Base-by-base conservation (phyloP, 108 stramenopile genomes). In the Thalassiosira profunda region DNA sequence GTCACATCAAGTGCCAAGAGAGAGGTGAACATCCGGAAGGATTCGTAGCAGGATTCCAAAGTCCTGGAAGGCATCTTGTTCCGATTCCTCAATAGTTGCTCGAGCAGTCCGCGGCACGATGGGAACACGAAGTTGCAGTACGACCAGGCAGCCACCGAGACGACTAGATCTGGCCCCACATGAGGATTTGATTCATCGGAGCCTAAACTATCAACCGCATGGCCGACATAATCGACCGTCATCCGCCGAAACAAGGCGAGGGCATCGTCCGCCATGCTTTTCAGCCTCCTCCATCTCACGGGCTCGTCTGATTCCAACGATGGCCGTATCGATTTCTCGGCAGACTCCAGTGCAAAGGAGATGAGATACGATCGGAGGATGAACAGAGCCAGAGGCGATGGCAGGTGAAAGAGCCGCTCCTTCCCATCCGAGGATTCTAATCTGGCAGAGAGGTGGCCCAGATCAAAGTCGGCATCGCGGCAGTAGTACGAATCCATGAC, bases 211-310 rank as follows among this genome's bases (percentile, higher is more conserved):
- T 36, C 51, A 38, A 38, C 20, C 31, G 36, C 64, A 23, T 21
- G 58, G 4, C 14, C 58, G 34, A 57, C n/a, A 9, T 65, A 37
- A 25, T 65, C 62, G 1, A 58, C 43, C 21, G 52, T 0, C 73
- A 74, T 74, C 26, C 42, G 62, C 49, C 49, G 63, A 29, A 65
- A 74, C 35, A 74, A 45, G 38, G 31, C 29, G 0, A 38, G 24
- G 40, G 63, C 33, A n/a, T 74, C 73, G 43, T 74, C 73, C 1
- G 53, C 29, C 73, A 74, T 66, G 34, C 73, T 74, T 40, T 63
- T 65, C 23, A 74, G 64, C 31, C 73, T 53, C 21, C 57, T 48
- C 73, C 73, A 74, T 38, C 73, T 57, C 34, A 65, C 49, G 29
- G 57, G 14, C 15, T 25, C 28, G 2, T 46, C 41, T 31, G 15